Evolutionary conservation across 768 basidiomycete species (phyloP), one percentile per base, ranked within the genome.

Genomic region (Lepiota venenata): DNA sequence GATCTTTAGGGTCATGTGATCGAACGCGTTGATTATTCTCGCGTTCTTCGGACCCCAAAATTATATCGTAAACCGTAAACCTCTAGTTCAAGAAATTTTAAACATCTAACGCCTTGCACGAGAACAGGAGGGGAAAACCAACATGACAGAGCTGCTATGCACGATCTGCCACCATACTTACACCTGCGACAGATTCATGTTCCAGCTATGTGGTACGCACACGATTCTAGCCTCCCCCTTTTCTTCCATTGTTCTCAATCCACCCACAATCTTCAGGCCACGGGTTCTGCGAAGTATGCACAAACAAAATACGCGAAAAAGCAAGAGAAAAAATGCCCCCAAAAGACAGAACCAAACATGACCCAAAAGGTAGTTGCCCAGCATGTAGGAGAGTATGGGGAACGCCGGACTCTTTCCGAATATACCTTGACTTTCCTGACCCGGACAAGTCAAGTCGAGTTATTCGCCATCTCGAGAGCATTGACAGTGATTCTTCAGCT

Each of bases 211-310:
- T 14, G 50, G 50, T 52, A 36, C 22, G 42, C 25, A 20, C 2
- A 44, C 15, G 3, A 12, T 11, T n/a, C 41, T 20, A 20, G 14
- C 12, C 15, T n/a, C n/a, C 36, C 39, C 21, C 21, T 5, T 11
- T 12, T 32, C 22, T 29, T 35, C 32, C 16, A 6, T 10, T 9
- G n/a, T 12, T 32, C 25, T n/a, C 41, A 39, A 22, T 40, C 25
- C 2, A 40, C 25, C n/a, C 14, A 16, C 12, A 20, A 12, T 2
- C 25, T 5, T 29, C 20, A 55, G 53, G 53, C 3, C 53, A 55
- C 39, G 47, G 41, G 8, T 55, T 55, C 46, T 55, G 53, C 29
- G 29, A 43, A n/a, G 46, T 47, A 32, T 55, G 53, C 22, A 48
- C 39, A 35, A 41, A n/a, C 12, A 46, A 42, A 4, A 16, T 55